Evolutionary conservation across 768 basidiomycete species (phyloP), one percentile per base, ranked within the genome.

Genomic region (Nidula microcarpa): DNA sequence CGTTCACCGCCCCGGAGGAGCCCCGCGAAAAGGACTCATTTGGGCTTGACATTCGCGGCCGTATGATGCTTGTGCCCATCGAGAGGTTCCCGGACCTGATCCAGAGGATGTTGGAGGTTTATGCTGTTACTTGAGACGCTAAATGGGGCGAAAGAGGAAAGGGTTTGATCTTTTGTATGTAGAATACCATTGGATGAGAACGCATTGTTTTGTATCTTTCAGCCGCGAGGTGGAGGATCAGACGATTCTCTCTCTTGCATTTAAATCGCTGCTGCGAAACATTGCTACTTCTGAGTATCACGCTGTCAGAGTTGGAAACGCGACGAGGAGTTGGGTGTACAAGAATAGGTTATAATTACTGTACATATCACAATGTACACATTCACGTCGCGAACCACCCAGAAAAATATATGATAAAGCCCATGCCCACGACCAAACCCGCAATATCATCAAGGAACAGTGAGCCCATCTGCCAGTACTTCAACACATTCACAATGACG

Each of bases 361-460:
- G 16, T 41, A 52, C 43, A 44, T 44, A 33, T 33, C 62, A 55
- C 46, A 8, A 37, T 47, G 37, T 44, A 52, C 46, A 44, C 16
- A 32, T 36, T 44, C 17, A 53, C 39, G 54, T 50, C 36, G 63
- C 57, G 32, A 78, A 58, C 77, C 76, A 83, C 8, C 75, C 73
- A 10, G 83, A 76, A 53, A 83, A 65, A 61, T 78, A 71, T 6
- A 89, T 67, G 23, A 87, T 69, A 55, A 92, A 62, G 5, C 90
- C 91, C 6, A 92, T 64, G 2, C 84, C 87, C n/a, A 92, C 81
- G 5, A 92, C 62, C 4, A 88, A 62, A 1, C 80, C 81, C 2
- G 89, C 80, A 0, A 93, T 65, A 58, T 91, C 91, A 55, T 93
- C 86, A 23, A 90, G 64, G 62, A 91, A 79, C 23, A 80, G 62